A percentile compares a stretch with the other conserved stretches of the same genome.
Evolutionary conservation across 352 stramenopile species (phyloP).

Genomic region (Phytopythium chamaehyphon): DNA sequence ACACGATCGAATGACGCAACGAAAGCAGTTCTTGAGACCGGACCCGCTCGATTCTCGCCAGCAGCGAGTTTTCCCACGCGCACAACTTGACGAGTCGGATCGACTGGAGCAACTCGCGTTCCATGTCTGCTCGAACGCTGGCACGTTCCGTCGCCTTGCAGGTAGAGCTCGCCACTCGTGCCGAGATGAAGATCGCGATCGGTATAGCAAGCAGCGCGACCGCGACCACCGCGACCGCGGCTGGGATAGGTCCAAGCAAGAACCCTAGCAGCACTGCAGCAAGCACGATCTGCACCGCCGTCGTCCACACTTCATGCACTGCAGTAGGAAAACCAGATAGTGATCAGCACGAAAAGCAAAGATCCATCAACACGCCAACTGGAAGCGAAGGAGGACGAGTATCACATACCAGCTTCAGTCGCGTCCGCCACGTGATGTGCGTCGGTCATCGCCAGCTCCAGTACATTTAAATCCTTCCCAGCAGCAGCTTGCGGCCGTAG

Average conservation of each 20-base stretch:
- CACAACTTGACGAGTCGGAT: slow-evolving; percentile 80
- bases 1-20: slow-evolving; percentile 45
- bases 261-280: slow-evolving; percentile 45
- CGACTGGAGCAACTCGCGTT: slow-evolving; percentile 55
- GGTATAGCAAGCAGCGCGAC: slow-evolving; percentile 54
- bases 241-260: slow-evolving; percentile 56
- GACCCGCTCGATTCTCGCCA: slow-evolving; percentile 42
- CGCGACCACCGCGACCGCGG: slow-evolving; percentile 55
- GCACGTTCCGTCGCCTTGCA: slow-evolving; percentile 43
- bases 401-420: slow-evolving; percentile 25
- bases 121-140: slow-evolving; percentile 46
- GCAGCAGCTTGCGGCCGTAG: too few species aligned
- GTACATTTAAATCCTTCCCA: slow-evolving; percentile 54
- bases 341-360: too few species aligned
- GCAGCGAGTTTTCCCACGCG: slow-evolving; percentile 62
- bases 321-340: not conserved
- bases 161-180: slow-evolving; percentile 30
- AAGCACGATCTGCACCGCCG: slow-evolving; percentile 51
- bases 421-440: slow-evolving; percentile 88
- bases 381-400: too few species aligned
- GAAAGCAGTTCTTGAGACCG: slow-evolving; percentile 41
- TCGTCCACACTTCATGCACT: slow-evolving; percentile 66
- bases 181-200: slow-evolving; percentile 22
- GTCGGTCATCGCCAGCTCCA: slow-evolving; percentile 95
- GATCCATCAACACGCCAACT: too few species aligned